Percentiles rank a stretch among this genome's conserved stretches.
Conservation (phyloP, 2,329 filamentous ascomycete species). For the Colletotrichum sp. region DNA sequence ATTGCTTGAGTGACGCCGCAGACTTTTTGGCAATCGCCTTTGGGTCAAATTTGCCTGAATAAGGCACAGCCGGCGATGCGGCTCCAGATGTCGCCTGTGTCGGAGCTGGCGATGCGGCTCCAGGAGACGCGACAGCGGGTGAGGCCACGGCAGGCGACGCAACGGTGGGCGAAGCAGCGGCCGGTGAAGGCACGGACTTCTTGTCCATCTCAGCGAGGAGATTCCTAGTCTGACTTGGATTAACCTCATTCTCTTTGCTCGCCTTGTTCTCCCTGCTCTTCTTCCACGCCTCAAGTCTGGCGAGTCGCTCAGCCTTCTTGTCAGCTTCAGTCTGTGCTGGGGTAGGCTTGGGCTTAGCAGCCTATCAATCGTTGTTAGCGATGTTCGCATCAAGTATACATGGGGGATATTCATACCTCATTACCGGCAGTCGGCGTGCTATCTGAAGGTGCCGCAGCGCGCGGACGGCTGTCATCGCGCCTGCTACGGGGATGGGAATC, state of each 20-base stretch:
- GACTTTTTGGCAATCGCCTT: conserved; percentile 86
- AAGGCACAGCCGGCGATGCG: conserved; percentile 60
- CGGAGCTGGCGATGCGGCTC: conserved; percentile 24
- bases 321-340: conserved; percentile 69
- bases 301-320: conserved; percentile 80
- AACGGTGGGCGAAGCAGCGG: conserved; percentile 54
- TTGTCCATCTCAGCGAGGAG: conserved; percentile 77
- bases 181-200: conserved; percentile 56
- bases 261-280: conserved; percentile 83
- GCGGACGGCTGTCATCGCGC: conserved; percentile 65
- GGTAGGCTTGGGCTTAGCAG: conserved; percentile 56
- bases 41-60: conserved; percentile 83
- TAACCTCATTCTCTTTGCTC: conserved; percentile 72
- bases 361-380: conserved; percentile 44
- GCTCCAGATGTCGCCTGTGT: conserved; percentile 45
- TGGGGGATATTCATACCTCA: conserved; percentile 55
- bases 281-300: conserved; percentile 90
- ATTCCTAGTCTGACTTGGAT: conserved; percentile 67
- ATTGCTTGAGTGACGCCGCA: conserved; percentile 61
- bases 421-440: conserved; percentile 52
- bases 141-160: conserved; percentile 53
- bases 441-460: conserved; percentile 56
- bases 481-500: conserved; percentile 71
- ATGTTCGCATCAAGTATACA: background rate
- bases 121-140: conserved; percentile 33